Evolutionary conservation across 2,329 filamentous ascomycete genomes (phyloP).

Genomic region (Colletotrichum chlorophyti): DNA sequence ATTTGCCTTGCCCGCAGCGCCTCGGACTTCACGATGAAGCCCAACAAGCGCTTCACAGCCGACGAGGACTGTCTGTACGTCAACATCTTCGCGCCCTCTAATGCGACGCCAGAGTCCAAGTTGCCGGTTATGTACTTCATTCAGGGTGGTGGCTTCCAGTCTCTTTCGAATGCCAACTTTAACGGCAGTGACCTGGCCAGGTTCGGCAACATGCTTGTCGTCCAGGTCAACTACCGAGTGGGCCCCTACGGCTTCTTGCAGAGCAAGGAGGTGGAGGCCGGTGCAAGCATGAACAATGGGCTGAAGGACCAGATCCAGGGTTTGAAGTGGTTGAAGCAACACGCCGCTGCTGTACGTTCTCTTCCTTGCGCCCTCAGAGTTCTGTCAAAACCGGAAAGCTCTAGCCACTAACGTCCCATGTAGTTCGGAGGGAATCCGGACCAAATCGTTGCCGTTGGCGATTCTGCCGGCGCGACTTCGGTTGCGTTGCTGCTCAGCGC

Average conservation of each 20-base stretch:
- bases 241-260: slow-evolving; percentile 77
- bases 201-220: slow-evolving; percentile 62
- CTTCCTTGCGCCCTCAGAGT: background rate
- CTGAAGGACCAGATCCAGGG: slow-evolving; percentile 74
- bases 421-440: slow-evolving; percentile 73
- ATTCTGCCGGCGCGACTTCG: slow-evolving; percentile 71
- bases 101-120: slow-evolving; percentile 54
- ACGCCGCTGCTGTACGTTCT: slow-evolving; percentile 55
- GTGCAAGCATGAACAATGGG: slow-evolving; percentile 70
- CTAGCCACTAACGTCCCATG: background rate
- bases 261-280: slow-evolving; percentile 50
- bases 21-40: slow-evolving; percentile 32
- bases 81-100: slow-evolving; percentile 66
- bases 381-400: too few relatives aligned
- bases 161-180: slow-evolving; percentile 45
- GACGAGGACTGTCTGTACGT: slow-evolving; percentile 75
- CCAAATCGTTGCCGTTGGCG: slow-evolving; percentile 73
- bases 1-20: slow-evolving; percentile 24
- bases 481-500: slow-evolving; percentile 69
- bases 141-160: slow-evolving; percentile 68
- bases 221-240: slow-evolving; percentile 79
- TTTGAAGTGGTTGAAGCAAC: slow-evolving; percentile 71
- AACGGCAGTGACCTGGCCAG: slow-evolving; percentile 36
- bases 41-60: slow-evolving; percentile 30
- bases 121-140: slow-evolving; percentile 69